A percentile compares a stretch with the other conserved stretches of the same genome.
phyloP scores from a whole-genome alignment of 805 yeast species.

The Metschnikowia similis region DNA sequence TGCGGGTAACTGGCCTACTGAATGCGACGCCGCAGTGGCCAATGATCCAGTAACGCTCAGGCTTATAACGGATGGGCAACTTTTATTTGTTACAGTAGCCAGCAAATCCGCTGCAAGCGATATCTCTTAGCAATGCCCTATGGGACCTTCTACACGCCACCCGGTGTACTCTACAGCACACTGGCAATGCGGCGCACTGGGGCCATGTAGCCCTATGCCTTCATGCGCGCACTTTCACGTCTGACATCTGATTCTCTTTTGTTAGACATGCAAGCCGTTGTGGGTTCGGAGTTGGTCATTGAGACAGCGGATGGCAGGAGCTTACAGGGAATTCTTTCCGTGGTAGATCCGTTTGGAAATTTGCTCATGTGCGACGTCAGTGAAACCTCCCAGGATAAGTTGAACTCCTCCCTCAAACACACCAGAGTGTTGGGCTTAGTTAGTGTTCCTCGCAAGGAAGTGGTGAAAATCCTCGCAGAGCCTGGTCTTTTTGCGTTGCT shows the following conservation, averaged over 20 bases:
- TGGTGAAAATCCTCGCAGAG: constrained; percentile 11
- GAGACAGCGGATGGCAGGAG: constrained; percentile 27
- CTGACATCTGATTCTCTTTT: neutral
- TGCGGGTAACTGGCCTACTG: constrained; percentile 12
- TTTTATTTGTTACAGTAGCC: neutral
- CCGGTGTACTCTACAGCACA: neutral
- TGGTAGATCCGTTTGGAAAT: constrained; percentile 42
- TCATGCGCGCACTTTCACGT: neutral
- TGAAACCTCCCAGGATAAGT: constrained; percentile 29
- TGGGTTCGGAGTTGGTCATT: constrained; percentile 29
- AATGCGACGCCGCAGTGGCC: neutral
- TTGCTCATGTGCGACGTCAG: constrained; percentile 31
- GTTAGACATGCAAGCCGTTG: constrained; percentile 15
- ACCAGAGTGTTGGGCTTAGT: constrained; percentile 24
- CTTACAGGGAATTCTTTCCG: constrained; percentile 37
- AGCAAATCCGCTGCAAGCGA: neutral
- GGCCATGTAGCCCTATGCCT: neutral
- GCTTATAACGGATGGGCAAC: no score
- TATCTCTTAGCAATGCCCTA: neutral
- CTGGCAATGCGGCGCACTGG: neutral
- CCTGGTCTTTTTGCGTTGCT: neutral
- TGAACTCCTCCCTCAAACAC: constrained; percentile 20
- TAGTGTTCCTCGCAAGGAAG: constrained; percentile 21
- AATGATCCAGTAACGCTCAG: no score
- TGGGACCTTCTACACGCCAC: neutral